These are phyloP conservation scores for Microcera coccophila DNA, from an alignment of 2,329 filamentous ascomycete species.

Conservation along the genomic window DNA sequence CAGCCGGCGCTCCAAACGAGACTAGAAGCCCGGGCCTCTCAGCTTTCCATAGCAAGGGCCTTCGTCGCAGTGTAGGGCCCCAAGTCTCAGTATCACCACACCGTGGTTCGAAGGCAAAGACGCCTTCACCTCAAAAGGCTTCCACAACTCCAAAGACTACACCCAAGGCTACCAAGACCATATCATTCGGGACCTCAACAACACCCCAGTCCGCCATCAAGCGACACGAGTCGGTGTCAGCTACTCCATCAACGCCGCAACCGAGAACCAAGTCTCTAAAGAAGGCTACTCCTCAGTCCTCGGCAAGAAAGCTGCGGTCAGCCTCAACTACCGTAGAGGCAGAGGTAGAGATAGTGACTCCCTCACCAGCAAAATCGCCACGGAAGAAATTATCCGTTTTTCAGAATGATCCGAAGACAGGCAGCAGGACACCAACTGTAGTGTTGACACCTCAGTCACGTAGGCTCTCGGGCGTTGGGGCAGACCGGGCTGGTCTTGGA, in stretches of 20 bases:
- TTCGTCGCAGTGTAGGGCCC: conserved; percentile 44
- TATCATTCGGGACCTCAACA: conserved; percentile 8
- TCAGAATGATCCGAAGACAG: conserved; percentile 50
- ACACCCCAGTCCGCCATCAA: not conserved
- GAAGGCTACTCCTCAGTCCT: conserved; percentile 11
- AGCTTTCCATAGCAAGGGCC: conserved; percentile 47
- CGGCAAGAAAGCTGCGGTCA: conserved; percentile 12
- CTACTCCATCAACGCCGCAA: conserved; percentile 23
- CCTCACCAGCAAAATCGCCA: conserved; percentile 21
- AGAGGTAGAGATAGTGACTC: conserved; percentile 19
- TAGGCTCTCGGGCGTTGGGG: conserved; percentile 63
- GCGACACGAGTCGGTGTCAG: conserved; percentile 22
- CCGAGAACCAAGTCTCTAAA: conserved; percentile 12
- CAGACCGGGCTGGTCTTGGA: conserved; percentile 67
- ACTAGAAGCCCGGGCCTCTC: conserved; percentile 54
- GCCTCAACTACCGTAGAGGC: conserved; percentile 18
- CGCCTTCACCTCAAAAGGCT: conserved; percentile 24
- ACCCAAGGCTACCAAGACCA: conserved; percentile 9
- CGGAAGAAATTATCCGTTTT: conserved; percentile 44
- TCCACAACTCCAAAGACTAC: conserved; percentile 4
- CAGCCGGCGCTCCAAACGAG: conserved; percentile 21
- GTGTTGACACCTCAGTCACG: conserved; percentile 51
- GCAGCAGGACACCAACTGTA: conserved; percentile 58
- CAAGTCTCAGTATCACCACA: conserved; percentile 42
- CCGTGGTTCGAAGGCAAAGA: conserved; percentile 19